Percentiles rank a stretch among this genome's conserved stretches.
These are phyloP conservation scores for Physaria fendleri DNA, from an alignment of 345 rosid species.

Conservation along the genomic window DNA sequence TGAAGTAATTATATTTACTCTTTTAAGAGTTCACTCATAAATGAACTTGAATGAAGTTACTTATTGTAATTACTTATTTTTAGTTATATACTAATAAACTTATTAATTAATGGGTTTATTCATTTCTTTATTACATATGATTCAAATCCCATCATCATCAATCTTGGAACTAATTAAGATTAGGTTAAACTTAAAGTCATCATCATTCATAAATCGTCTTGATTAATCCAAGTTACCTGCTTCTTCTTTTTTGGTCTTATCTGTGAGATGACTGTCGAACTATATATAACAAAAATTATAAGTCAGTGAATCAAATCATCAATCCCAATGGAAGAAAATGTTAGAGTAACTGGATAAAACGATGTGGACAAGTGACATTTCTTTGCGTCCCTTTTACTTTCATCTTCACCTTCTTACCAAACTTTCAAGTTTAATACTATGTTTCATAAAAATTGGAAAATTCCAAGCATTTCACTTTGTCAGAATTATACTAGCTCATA, in stretches of 20 bases:
- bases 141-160: not conserved
- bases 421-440: conserved; percentile 8
- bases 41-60: not conserved
- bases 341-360: not conserved
- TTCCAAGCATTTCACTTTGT: not conserved
- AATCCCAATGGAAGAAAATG: not conserved
- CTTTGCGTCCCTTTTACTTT: conserved; percentile 31
- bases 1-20: not conserved
- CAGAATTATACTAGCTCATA: not conserved
- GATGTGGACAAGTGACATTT: conserved; percentile 32
- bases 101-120: not conserved
- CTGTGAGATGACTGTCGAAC: conserved; percentile 17
- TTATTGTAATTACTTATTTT: not conserved
- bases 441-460: not conserved
- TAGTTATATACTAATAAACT: not conserved
- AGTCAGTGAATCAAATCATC: not conserved
- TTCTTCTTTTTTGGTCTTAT: conserved; percentile 21
- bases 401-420: conserved; percentile 25
- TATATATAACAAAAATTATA: not conserved
- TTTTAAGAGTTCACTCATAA: not conserved
- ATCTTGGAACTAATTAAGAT: conserved; percentile 1
- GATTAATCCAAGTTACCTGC: conserved; percentile 13
- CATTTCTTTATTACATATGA: not conserved
- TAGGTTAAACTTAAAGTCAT: conserved; percentile 19
- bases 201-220: conserved; percentile 12